Evolutionary conservation across 495 filamentous ascomycete species (phyloP).

Genomic region (Xylaria acuta): DNA sequence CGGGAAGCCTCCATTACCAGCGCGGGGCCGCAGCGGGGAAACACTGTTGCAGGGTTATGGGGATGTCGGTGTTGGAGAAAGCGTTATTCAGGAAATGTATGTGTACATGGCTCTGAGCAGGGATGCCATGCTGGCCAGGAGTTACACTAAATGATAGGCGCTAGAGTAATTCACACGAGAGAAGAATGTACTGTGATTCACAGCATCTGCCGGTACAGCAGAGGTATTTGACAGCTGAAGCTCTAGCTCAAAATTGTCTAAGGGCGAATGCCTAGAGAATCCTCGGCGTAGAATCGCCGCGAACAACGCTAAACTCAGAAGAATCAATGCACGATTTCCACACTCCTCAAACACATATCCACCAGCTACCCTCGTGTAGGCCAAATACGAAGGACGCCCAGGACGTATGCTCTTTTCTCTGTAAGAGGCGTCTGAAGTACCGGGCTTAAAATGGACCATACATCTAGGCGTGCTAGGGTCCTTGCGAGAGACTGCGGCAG

Average conservation of each 20-base stretch:
- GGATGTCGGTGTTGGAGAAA: constrained; percentile 27
- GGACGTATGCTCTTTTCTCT: background rate
- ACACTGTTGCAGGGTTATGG: constrained; percentile 20
- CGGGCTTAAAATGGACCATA: background rate
- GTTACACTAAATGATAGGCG: constrained; percentile 13
- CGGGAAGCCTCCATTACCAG: constrained; percentile 25
- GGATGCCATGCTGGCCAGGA: constrained; percentile 16
- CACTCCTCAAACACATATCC: background rate
- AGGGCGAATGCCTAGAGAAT: background rate
- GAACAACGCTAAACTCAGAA: background rate
- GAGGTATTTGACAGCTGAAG: constrained; percentile 10
- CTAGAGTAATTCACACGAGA: background rate
- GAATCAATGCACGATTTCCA: background rate
- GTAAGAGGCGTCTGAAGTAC: background rate
- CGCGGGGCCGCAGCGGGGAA: constrained; percentile 30
- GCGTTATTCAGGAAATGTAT: constrained; percentile 15
- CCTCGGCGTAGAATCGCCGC: constrained; percentile 3
- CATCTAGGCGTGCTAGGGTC: constrained; percentile 2
- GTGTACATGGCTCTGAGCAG: constrained; percentile 13
- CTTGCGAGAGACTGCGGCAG: background rate
- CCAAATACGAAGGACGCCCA: background rate
- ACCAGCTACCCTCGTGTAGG: background rate
- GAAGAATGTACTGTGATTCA: background rate
- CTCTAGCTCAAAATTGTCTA: constrained; percentile 2
- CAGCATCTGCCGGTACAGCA: background rate